Conservation (phyloP, 805 yeast species). For the Ogataea chonburiensis region DNA sequence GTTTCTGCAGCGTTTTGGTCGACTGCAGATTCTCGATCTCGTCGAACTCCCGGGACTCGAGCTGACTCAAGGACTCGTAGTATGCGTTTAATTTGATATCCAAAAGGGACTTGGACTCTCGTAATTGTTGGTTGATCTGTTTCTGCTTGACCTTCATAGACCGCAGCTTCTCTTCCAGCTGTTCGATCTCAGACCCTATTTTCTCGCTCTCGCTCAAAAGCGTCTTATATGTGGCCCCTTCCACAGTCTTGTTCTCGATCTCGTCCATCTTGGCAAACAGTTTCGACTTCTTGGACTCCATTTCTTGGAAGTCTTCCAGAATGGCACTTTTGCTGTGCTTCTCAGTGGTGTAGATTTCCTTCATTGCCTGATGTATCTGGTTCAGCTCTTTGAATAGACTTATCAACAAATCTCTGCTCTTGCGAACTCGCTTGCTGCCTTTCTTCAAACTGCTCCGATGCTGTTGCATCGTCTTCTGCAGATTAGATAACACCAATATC, state of each 20-base stretch:
- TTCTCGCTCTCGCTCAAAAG: constrained; percentile 35
- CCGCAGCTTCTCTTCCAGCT: constrained; percentile 37
- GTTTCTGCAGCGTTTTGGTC: constrained; percentile 14
- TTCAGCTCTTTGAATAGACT: constrained; percentile 37
- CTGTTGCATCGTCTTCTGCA: constrained; percentile 24
- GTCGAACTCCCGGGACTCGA: constrained; percentile 23
- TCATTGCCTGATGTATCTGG: constrained; percentile 43
- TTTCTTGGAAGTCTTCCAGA: constrained; percentile 33
- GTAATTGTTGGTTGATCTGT: constrained; percentile 39
- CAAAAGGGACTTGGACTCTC: constrained; percentile 47
- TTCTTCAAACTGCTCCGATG: constrained; percentile 32
- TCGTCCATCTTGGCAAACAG: constrained; percentile 37
- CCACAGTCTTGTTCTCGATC: constrained; percentile 39
- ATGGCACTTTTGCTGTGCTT: constrained; percentile 30
- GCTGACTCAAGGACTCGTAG: constrained; percentile 34
- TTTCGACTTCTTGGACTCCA: constrained; percentile 41
- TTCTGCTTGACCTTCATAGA: constrained; percentile 36
- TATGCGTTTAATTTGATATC: constrained; percentile 48
- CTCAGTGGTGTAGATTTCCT: constrained; percentile 46
- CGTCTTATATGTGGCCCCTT: constrained; percentile 41
- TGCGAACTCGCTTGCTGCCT: constrained; percentile 37
- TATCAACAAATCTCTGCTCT: constrained; percentile 32
- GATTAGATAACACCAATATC: constrained; percentile 24
- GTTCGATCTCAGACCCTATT: constrained; percentile 39
- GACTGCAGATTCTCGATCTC: constrained; percentile 20